These are phyloP conservation scores for Pseudogymnoascus sp. DNA, from an alignment of 2,329 filamentous ascomycete genomes.

Conservation along the genomic window DNA sequence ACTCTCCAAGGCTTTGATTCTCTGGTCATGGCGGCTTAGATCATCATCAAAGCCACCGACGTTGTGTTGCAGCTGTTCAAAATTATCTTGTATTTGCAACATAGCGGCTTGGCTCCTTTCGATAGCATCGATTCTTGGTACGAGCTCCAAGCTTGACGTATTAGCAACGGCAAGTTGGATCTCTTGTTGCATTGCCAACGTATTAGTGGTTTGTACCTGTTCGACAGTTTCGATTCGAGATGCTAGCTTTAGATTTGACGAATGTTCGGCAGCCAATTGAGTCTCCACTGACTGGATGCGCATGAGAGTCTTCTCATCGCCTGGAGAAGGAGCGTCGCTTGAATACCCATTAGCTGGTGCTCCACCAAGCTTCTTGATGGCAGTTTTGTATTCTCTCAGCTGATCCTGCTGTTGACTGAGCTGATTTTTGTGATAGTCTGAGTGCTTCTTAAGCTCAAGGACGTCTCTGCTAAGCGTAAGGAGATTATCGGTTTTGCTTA, in stretches of 20 bases:
- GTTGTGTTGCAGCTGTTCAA: background rate
- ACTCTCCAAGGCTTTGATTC: background rate
- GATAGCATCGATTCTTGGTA: background rate
- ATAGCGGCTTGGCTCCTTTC: background rate
- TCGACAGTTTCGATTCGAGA: background rate
- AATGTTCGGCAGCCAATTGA: background rate
- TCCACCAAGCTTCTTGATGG: background rate
- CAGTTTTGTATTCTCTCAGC: background rate
- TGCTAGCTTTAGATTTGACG: background rate
- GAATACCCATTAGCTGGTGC: background rate
- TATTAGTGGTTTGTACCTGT: background rate
- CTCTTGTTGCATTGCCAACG: background rate
- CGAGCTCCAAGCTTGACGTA: background rate
- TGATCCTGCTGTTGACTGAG: background rate
- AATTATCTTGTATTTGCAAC: background rate
- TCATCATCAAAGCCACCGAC: background rate
- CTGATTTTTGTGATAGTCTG: background rate
- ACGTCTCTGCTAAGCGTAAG: background rate
- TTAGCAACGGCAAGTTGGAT: background rate
- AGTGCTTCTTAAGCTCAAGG: background rate
- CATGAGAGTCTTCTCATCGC: background rate
- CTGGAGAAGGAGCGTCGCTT: background rate
- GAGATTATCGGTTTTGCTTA: background rate
- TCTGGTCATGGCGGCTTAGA: background rate
- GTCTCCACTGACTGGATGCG: background rate